These are phyloP conservation scores for Tephrocybe sp. DNA, from an alignment of 768 basidiomycete species.

Conservation along the genomic window DNA sequence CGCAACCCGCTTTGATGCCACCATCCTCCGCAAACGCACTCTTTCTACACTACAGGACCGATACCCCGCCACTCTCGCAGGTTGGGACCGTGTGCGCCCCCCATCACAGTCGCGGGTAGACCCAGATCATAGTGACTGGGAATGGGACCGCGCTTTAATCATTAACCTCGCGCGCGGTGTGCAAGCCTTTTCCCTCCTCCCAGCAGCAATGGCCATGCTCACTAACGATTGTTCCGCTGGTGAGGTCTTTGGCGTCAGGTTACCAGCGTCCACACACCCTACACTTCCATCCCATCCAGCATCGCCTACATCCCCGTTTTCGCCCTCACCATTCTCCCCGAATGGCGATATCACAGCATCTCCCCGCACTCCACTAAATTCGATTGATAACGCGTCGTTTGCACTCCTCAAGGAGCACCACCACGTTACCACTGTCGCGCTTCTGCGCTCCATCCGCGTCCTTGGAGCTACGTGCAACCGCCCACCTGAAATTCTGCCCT, in stretches of 20 bases:
- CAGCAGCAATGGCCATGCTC: constrained; percentile 19
- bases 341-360: background rate
- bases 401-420: constrained; percentile 10
- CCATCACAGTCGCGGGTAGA: background rate
- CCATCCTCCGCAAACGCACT: constrained; percentile 10
- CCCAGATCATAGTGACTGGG: constrained; percentile 8
- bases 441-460: constrained; percentile 8
- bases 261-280: background rate
- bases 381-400: constrained; percentile 3
- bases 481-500: constrained; percentile 2
- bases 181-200: constrained; percentile 13
- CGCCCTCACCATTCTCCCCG: background rate
- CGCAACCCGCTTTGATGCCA: constrained; percentile 9
- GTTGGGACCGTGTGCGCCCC: constrained; percentile 11
- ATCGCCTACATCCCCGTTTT: background rate
- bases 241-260: constrained; percentile 16
- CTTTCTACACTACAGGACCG: constrained; percentile 11
- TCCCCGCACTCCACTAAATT: background rate
- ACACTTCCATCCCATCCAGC: background rate
- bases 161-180: constrained; percentile 20
- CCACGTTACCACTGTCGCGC: constrained; percentile 1
- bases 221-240: constrained; percentile 18
- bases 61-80: constrained; percentile 14
- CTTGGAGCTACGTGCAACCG: background rate
- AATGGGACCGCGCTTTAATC: constrained; percentile 11